These are phyloP conservation scores for Acorus gramineus DNA, from an alignment of 106 monocot genomes.

Conservation along the genomic window DNA sequence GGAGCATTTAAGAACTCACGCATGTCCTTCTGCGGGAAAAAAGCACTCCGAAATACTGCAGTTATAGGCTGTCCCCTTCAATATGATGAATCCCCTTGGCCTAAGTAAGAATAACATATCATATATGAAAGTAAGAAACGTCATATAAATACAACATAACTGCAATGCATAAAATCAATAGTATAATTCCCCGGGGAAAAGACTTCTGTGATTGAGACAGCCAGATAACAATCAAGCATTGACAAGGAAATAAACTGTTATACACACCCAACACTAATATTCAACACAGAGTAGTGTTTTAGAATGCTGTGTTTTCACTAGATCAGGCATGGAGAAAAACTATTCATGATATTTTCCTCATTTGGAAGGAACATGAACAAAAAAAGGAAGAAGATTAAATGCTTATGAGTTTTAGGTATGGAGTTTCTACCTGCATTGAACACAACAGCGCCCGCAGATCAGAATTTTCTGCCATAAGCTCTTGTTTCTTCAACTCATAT, in stretches of 20 bases:
- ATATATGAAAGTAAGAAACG: background rate
- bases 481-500: slow-evolving; percentile 90
- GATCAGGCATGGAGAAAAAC: too few species aligned
- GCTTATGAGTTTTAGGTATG: background rate
- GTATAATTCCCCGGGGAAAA: too few species aligned
- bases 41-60: background rate
- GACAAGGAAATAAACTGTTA: too few species aligned
- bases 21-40: slow-evolving; percentile 58
- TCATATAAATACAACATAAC: background rate
- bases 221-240: too few species aligned
- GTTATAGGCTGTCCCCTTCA: too few species aligned
- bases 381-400: background rate
- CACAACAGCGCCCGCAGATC: slow-evolving; percentile 78
- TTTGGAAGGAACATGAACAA: background rate
- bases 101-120: background rate
- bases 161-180: background rate
- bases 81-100: too few species aligned
- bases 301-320: too few species aligned
- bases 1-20: slow-evolving; percentile 88
- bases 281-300: too few species aligned
- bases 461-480: slow-evolving; percentile 92
- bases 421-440: slow-evolving; percentile 68
- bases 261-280: too few species aligned
- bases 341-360: too few species aligned
- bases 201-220: too few species aligned